Percentiles rank a stretch among this genome's conserved stretches.
These are phyloP conservation scores for Neofusicoccum sp. DNA, from an alignment of 2,329 filamentous ascomycete genomes.

Conservation along the genomic window DNA sequence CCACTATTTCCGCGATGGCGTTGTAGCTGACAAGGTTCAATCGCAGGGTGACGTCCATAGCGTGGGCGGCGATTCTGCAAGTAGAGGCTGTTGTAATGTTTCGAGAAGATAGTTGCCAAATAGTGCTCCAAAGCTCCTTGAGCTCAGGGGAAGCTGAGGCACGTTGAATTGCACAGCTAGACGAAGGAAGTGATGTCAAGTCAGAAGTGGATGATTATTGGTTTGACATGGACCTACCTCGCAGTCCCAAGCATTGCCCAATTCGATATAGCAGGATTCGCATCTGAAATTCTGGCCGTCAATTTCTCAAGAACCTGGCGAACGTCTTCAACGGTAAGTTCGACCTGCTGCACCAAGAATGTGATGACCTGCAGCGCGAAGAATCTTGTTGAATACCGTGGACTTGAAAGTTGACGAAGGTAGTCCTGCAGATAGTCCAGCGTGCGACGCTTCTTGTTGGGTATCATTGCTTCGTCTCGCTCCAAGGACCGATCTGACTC, in stretches of 20 bases:
- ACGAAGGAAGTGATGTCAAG: too few species aligned
- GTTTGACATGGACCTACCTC: conserved; percentile 65
- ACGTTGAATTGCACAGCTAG: conserved; percentile 49
- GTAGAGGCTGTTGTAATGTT: conserved; percentile 67
- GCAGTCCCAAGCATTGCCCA: conserved; percentile 86
- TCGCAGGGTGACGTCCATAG: conserved; percentile 68
- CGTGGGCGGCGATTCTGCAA: conserved; percentile 73
- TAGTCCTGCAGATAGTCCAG: conserved; percentile 40
- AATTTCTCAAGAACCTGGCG: conserved; percentile 59
- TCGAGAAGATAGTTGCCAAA: conserved; percentile 73
- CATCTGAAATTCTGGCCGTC: conserved; percentile 62
- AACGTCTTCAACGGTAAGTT: conserved; percentile 51
- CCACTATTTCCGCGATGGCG: conserved; percentile 65
- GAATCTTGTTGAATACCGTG: conserved; percentile 39
- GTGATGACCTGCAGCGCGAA: conserved; percentile 56
- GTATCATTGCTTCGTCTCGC: conserved; percentile 25
- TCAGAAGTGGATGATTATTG: too few species aligned
- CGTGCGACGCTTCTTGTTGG: conserved; percentile 39
- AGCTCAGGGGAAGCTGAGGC: conserved; percentile 43
- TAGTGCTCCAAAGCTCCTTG: conserved; percentile 61
- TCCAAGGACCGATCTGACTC: conserved; percentile 6
- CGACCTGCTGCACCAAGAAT: conserved; percentile 44
- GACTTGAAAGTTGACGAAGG: conserved; percentile 37
- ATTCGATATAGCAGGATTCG: conserved; percentile 63
- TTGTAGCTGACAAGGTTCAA: conserved; percentile 66